A percentile compares a stretch with the other conserved stretches of the same genome.
Evolutionary conservation across 2,329 filamentous ascomycete genomes (phyloP).

Genomic region (Escovopsis sp.): DNA sequence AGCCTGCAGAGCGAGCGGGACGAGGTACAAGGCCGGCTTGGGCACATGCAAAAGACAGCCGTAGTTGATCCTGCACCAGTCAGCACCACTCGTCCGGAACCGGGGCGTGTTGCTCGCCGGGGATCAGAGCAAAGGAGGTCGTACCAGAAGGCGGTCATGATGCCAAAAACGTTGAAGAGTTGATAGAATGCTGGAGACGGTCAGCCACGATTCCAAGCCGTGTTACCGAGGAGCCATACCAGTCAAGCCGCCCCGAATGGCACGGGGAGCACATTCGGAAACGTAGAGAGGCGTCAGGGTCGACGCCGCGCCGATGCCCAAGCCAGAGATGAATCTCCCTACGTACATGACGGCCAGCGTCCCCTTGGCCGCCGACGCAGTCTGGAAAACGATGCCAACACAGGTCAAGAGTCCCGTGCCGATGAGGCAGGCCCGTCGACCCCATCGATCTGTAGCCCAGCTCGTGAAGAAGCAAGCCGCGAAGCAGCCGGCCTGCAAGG

Average conservation of each 20-base stretch:
- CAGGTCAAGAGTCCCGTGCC: slow-evolving; percentile 41
- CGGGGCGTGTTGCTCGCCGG: slow-evolving; percentile 16
- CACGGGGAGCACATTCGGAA: slow-evolving; percentile 34
- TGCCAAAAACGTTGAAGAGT: slow-evolving; percentile 31
- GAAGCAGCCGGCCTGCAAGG: slow-evolving; percentile 55
- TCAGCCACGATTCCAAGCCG: neutral
- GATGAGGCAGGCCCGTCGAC: slow-evolving; percentile 41
- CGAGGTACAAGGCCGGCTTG: slow-evolving; percentile 37
- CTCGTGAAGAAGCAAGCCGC: slow-evolving; percentile 44
- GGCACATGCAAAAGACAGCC: slow-evolving; percentile 31
- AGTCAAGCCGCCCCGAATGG: slow-evolving; percentile 35
- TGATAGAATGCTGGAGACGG: slow-evolving; percentile 28
- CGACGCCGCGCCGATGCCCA: slow-evolving; percentile 36
- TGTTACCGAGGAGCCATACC: slow-evolving; percentile 12
- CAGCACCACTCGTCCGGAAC: too few species aligned
- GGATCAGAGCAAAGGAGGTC: slow-evolving; percentile 7
- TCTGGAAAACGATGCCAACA: slow-evolving; percentile 50
- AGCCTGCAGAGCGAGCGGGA: slow-evolving; percentile 50
- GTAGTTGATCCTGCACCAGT: slow-evolving; percentile 35
- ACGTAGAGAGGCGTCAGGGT: slow-evolving; percentile 30
- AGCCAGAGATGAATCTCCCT: slow-evolving; percentile 39
- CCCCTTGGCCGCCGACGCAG: slow-evolving; percentile 36
- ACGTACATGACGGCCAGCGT: slow-evolving; percentile 49
- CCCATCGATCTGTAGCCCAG: slow-evolving; percentile 38
- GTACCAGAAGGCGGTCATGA: slow-evolving; percentile 28